A percentile compares a stretch with the other conserved stretches of the same genome.
These are phyloP conservation scores for Polymyxa betae DNA, from an alignment of 208 protist genomes.

Conservation along the genomic window DNA sequence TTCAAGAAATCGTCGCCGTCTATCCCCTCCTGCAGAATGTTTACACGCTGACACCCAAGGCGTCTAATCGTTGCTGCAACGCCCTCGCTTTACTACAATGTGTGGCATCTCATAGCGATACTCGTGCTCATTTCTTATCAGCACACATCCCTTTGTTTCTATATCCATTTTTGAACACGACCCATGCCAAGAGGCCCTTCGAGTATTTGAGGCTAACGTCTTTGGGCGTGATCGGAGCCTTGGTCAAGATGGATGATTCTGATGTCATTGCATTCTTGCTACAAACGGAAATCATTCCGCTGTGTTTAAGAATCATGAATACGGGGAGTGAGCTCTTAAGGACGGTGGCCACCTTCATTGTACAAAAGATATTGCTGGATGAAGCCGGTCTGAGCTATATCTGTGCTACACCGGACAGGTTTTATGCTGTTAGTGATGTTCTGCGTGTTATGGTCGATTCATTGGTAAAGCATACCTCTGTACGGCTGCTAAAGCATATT, in stretches of 20 bases:
- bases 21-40: slow-evolving; percentile 88
- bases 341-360: slow-evolving; percentile 97
- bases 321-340: slow-evolving; percentile 90
- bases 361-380: slow-evolving; percentile 97
- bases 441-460: slow-evolving; percentile 87
- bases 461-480: slow-evolving; percentile 84
- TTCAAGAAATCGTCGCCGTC: slow-evolving; percentile 94
- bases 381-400: slow-evolving; percentile 95
- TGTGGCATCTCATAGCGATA: slow-evolving; percentile 93
- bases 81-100: slow-evolving; percentile 97
- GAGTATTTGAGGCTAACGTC: slow-evolving; percentile 96
- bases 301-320: slow-evolving; percentile 98
- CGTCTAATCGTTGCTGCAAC: slow-evolving; percentile 85
- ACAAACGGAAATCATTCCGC: slow-evolving; percentile 97
- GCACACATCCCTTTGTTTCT: slow-evolving; percentile 98
- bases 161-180: slow-evolving; percentile 97
- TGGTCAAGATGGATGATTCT: slow-evolving; percentile 77
- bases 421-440: slow-evolving; percentile 90
- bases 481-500: slow-evolving; percentile 94
- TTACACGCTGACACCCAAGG: slow-evolving; percentile 69
- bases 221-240: slow-evolving; percentile 93
- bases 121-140: slow-evolving; percentile 79
- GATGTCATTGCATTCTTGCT: slow-evolving; percentile 96
- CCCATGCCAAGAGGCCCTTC: slow-evolving; percentile 84
- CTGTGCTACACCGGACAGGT: slow-evolving; percentile 89